These are phyloP conservation scores for Lichtheimia ramosa DNA, from an alignment of 371 early-diverging fungal species.

Conservation along the genomic window DNA sequence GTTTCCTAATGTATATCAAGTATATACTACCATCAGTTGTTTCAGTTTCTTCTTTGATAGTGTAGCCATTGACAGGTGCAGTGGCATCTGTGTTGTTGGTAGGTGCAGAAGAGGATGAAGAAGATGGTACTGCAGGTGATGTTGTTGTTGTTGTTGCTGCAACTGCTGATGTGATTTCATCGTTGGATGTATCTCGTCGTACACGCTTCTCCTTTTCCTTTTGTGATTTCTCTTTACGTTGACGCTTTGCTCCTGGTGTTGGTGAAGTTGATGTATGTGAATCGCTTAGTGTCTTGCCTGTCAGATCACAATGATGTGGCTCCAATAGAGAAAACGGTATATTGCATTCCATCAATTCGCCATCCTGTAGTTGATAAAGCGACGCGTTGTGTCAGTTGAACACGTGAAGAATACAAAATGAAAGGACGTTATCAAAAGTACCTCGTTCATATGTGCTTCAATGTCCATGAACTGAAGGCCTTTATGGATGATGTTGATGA, in stretches of 20 bases:
- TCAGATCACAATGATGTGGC: conserved; percentile 66
- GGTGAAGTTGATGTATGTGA: conserved; percentile 14
- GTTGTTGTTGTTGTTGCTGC: conserved; percentile 5
- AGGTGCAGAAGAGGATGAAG: not conserved
- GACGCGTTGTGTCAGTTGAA: not conserved
- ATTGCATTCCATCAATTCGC: conserved; percentile 71
- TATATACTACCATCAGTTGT: not conserved
- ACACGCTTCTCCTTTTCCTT: conserved; percentile 46
- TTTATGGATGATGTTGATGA: conserved; percentile 88
- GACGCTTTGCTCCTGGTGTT: conserved; percentile 42
- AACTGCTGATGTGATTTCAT: conserved; percentile 8
- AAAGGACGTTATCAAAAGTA: conserved; percentile 18
- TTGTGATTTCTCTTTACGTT: conserved; percentile 53
- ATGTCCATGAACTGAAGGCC: conserved; percentile 91
- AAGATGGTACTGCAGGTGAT: not conserved
- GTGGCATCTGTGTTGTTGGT: not conserved
- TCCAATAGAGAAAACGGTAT: conserved; percentile 76
- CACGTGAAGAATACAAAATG: not conserved
- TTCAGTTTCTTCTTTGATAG: conserved; percentile 17
- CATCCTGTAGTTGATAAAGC: conserved; percentile 56
- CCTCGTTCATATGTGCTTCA: conserved; percentile 82
- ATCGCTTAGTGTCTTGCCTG: conserved; percentile 26
- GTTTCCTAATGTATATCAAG: not conserved
- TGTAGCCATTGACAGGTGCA: conserved; percentile 9
- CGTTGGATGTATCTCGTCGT: conserved; percentile 15